These are phyloP conservation scores for Fusarium napiforme DNA, from an alignment of 2,329 filamentous ascomycete species.

Conservation along the genomic window DNA sequence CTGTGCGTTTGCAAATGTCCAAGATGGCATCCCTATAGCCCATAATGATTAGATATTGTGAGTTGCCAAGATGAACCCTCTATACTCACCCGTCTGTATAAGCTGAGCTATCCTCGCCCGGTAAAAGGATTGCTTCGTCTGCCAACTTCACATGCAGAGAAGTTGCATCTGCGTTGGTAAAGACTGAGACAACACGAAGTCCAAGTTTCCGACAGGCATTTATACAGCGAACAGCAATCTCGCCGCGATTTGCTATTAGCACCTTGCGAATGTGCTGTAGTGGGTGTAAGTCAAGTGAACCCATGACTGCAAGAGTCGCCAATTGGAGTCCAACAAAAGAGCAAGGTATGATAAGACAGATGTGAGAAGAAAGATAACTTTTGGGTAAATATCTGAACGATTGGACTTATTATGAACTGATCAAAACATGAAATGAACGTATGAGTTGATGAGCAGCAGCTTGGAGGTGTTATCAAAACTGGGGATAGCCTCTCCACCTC, in stretches of 20 bases:
- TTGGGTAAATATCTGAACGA: not conserved
- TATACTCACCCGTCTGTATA: not conserved
- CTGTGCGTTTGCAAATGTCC: not conserved
- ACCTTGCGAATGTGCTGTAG: not conserved
- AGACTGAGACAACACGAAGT: not conserved
- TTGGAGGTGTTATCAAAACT: constrained; percentile 1
- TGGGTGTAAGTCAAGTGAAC: not conserved
- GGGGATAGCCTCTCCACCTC: constrained; percentile 1
- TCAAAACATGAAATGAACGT: not conserved
- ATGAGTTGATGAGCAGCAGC: not conserved
- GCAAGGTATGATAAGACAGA: not conserved
- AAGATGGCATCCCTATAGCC: not conserved
- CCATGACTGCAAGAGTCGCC: not conserved
- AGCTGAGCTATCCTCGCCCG: not conserved
- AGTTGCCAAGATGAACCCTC: no score
- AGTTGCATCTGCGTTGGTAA: not conserved
- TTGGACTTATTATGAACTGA: not conserved
- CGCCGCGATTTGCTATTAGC: not conserved
- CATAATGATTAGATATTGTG: not conserved
- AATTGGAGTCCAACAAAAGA: not conserved
- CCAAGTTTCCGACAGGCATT: not conserved
- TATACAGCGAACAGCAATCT: not conserved
- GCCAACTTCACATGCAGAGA: not conserved
- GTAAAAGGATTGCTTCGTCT: not conserved
- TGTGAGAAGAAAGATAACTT: fast-evolving